phyloP scores from a whole-genome alignment of 805 yeast genomes.

The Lipomyces starkeyi region DNA sequence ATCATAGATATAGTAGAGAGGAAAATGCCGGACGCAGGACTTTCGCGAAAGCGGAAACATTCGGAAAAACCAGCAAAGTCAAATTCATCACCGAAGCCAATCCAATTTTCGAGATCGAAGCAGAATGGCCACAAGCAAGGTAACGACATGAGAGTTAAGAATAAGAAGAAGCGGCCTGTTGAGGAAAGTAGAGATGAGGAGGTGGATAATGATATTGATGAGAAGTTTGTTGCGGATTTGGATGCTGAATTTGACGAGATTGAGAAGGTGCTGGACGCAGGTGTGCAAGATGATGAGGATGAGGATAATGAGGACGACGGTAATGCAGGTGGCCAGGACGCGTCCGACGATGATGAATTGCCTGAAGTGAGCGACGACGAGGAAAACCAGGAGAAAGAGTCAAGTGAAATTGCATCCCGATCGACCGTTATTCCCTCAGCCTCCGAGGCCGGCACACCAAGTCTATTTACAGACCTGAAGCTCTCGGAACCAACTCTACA shows the following conservation, averaged over 20 bases:
- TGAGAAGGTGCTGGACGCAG: constrained; percentile 17
- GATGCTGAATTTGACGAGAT: constrained; percentile 31
- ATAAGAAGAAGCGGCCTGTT: neutral
- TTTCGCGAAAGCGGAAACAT: constrained; percentile 4
- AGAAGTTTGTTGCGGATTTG: constrained; percentile 17
- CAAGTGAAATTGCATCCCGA: constrained; percentile 6
- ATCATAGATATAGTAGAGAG: neutral
- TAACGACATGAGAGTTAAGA: constrained; percentile 1
- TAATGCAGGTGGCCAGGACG: constrained; percentile 30
- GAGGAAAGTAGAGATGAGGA: constrained; percentile 12
- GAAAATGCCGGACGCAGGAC: constrained; percentile 8
- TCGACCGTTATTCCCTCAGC: neutral
- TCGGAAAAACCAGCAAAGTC: neutral
- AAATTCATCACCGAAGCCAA: neutral
- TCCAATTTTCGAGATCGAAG: neutral
- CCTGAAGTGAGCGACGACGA: constrained; percentile 15
- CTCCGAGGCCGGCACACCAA: constrained; percentile 21
- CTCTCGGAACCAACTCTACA: constrained; percentile 82
- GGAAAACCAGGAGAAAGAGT: constrained; percentile 24
- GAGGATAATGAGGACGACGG: constrained; percentile 36
- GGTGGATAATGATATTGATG: constrained; percentile 12
- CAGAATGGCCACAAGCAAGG: neutral
- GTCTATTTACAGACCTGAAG: constrained; percentile 58
- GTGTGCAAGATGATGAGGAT: constrained; percentile 40
- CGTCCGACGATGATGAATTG: constrained; percentile 43